phyloP scores from a whole-genome alignment of 2,329 filamentous ascomycete genomes.

The Arthroderma uncinatum region DNA sequence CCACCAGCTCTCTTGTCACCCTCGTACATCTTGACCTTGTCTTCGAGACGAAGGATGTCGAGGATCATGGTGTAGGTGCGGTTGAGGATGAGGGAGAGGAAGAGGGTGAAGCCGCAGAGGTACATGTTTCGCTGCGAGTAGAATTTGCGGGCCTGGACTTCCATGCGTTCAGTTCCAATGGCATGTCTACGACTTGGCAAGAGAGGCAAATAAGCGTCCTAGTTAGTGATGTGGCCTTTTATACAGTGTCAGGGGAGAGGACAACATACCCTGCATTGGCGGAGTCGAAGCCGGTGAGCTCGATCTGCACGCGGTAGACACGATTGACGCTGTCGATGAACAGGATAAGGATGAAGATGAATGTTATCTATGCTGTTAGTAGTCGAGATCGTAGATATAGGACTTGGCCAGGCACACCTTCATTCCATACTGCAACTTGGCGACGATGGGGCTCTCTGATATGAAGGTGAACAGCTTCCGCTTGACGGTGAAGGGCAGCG shows the following conservation, averaged over 20 bases:
- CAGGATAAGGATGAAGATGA: slow-evolving; percentile 96
- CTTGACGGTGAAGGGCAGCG: slow-evolving; percentile 76
- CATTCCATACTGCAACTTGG: slow-evolving; percentile 92
- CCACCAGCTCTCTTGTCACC: slow-evolving; percentile 48
- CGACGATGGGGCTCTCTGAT: slow-evolving; percentile 72
- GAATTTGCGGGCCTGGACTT: slow-evolving; percentile 98
- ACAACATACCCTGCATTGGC: slow-evolving; percentile 40
- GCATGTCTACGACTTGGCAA: slow-evolving; percentile 44
- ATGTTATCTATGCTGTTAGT: slow-evolving; percentile 57
- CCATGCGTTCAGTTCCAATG: slow-evolving; percentile 87
- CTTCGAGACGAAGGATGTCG: slow-evolving; percentile 81
- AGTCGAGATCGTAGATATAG: not conserved
- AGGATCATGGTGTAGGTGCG: slow-evolving; percentile 97
- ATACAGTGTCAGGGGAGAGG: not conserved
- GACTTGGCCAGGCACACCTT: slow-evolving; percentile 48
- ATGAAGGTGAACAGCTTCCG: slow-evolving; percentile 92
- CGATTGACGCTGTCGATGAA: slow-evolving; percentile 95
- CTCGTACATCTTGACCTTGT: slow-evolving; percentile 76
- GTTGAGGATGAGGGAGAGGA: slow-evolving; percentile 94
- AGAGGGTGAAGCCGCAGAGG: slow-evolving; percentile 97
- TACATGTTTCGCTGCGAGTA: slow-evolving; percentile 99
- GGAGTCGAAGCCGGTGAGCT: slow-evolving; percentile 58
- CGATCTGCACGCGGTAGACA: slow-evolving; percentile 91
- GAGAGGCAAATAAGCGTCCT: slow-evolving; percentile 13
- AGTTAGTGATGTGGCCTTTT: not conserved